These are phyloP conservation scores for Alternaria arborescens DNA, from an alignment of 2,329 filamentous ascomycete genomes.

Conservation along the genomic window DNA sequence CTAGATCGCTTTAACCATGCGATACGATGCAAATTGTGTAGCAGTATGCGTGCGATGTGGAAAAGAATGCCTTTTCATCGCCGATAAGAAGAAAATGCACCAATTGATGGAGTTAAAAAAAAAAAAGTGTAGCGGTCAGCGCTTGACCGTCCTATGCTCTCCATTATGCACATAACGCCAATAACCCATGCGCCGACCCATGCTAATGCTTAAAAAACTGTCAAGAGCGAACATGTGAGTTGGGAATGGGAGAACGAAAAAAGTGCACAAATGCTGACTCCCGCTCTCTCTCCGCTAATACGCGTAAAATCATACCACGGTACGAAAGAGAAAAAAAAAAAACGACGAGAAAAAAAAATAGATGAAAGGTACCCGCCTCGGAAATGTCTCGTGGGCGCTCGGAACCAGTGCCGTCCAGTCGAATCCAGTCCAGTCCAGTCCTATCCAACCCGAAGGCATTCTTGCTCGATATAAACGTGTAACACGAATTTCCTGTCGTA, in stretches of 20 bases:
- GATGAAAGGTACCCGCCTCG: background rate
- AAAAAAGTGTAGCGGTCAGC: conserved; percentile 16
- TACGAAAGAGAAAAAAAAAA: background rate
- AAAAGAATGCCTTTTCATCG: too few species aligned
- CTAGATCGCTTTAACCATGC: background rate
- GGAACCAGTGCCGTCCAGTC: background rate
- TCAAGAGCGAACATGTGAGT: too few species aligned
- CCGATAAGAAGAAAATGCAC: too few species aligned
- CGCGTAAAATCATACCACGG: conserved; percentile 4
- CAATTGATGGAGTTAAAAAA: too few species aligned
- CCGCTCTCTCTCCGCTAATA: conserved; percentile 6
- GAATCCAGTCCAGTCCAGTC: too few species aligned
- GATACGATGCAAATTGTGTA: background rate
- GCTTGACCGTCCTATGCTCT: conserved; percentile 18
- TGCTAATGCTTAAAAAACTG: background rate
- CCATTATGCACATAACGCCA: background rate
- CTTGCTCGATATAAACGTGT: conserved; percentile 10
- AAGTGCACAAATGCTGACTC: background rate
- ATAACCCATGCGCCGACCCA: background rate
- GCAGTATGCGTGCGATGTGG: background rate
- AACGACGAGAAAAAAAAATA: background rate
- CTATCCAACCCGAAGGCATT: too few species aligned
- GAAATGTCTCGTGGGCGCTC: background rate
- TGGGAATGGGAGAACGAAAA: background rate
- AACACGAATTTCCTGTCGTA: background rate